phyloP scores from a whole-genome alignment of 148 eudicot genomes.

The Arctostaphylos glauca region DNA sequence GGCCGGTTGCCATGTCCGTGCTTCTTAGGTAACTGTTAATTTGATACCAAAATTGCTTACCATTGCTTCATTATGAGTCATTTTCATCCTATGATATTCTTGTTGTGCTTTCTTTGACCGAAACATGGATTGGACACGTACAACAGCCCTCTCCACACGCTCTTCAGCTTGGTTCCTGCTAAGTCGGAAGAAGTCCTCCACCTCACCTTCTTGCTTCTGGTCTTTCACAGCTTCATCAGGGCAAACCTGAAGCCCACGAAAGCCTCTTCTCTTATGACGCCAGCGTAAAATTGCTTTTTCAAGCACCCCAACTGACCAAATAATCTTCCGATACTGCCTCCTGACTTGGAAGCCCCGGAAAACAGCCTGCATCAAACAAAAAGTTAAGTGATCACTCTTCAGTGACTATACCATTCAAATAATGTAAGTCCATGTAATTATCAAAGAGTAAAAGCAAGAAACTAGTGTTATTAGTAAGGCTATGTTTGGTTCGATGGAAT shows the following conservation, averaged over 20 bases:
- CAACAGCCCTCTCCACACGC: slow-evolving; percentile 87
- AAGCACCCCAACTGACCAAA: slow-evolving; percentile 89
- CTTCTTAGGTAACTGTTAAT: not conserved
- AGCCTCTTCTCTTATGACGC: slow-evolving; percentile 78
- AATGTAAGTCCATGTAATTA: not conserved
- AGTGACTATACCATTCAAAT: not conserved
- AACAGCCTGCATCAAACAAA: slow-evolving; percentile 43
- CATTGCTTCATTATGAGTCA: slow-evolving; percentile 40
- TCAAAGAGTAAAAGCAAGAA: not conserved
- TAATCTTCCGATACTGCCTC: slow-evolving; percentile 66
- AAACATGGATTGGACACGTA: slow-evolving; percentile 88
- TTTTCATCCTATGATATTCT: slow-evolving; percentile 87
- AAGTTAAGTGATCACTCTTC: slow-evolving; percentile 1
- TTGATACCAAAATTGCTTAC: slow-evolving; percentile 21
- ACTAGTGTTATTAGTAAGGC: too few species aligned
- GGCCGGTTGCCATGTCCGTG: not conserved
- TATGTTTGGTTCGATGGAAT: too few species aligned
- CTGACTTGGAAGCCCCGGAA: slow-evolving; percentile 81
- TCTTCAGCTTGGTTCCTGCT: slow-evolving; percentile 88
- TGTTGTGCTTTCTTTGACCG: slow-evolving; percentile 85
- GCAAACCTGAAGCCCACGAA: slow-evolving; percentile 69
- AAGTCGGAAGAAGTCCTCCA: slow-evolving; percentile 74
- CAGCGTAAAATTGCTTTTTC: slow-evolving; percentile 89
- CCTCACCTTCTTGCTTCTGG: slow-evolving; percentile 40
- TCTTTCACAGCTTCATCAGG: slow-evolving; percentile 36